Conservation (phyloP, 1,284 basidiomycete species). For the Cutaneotrichosporon sp. region DNA sequence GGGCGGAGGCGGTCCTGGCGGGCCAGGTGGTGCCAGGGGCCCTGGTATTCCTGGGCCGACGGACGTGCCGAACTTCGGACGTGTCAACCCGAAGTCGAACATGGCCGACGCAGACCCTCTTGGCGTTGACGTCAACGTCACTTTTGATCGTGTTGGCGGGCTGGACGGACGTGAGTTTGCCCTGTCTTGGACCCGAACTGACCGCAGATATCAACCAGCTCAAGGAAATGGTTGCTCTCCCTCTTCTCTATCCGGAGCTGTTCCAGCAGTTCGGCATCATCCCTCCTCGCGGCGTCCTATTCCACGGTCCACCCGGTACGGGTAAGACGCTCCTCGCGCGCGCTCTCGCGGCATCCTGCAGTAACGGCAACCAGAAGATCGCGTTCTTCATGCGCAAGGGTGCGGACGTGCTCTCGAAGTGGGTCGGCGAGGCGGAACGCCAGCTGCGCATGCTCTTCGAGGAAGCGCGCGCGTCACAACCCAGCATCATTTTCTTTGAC, state of each 20-base stretch:
- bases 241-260: slow-evolving; percentile 93
- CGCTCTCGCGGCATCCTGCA: slow-evolving; percentile 90
- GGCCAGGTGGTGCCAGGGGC: slow-evolving; percentile 43
- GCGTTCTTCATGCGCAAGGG: slow-evolving; percentile 99
- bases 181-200: slow-evolving; percentile 50
- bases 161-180: slow-evolving; percentile 66
- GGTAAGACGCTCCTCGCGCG: slow-evolving; percentile 85
- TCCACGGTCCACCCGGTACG: slow-evolving; percentile 94
- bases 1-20: slow-evolving; percentile 7
- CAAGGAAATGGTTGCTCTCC: slow-evolving; percentile 98
- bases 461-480: slow-evolving; percentile 88
- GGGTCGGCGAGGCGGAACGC: slow-evolving; percentile 98
- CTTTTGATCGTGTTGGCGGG: slow-evolving; percentile 97
- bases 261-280: slow-evolving; percentile 94
- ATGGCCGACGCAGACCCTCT: slow-evolving; percentile 97
- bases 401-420: slow-evolving; percentile 96
- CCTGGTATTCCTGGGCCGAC: slow-evolving; percentile 67
- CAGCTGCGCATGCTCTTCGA: slow-evolving; percentile 95
- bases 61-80: slow-evolving; percentile 50
- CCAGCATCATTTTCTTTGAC: slow-evolving; percentile 99
- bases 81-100: slow-evolving; percentile 57
- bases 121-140: slow-evolving; percentile 88
- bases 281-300: slow-evolving; percentile 93
- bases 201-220: slow-evolving; percentile 77
- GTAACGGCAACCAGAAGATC: slow-evolving; percentile 83